These are phyloP conservation scores for Carex myosuroides DNA, from an alignment of 176 grass and related monocot genomes.

Conservation along the genomic window DNA sequence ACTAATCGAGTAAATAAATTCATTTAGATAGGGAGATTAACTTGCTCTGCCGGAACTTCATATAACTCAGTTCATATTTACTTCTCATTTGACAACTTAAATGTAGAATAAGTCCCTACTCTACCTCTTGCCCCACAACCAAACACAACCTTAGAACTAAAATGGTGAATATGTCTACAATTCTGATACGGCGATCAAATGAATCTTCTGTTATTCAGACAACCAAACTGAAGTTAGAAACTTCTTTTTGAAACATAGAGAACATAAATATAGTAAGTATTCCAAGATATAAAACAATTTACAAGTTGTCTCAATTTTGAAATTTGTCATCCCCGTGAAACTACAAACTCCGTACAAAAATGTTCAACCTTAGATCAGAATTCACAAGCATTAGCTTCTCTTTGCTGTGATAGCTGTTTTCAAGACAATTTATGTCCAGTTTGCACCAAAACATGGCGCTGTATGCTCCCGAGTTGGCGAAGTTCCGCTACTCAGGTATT, in stretches of 20 bases:
- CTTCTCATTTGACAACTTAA: no score
- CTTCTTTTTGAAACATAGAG: not conserved
- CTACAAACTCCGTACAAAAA: not conserved
- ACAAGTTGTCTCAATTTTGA: not conserved
- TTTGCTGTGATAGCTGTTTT: not conserved
- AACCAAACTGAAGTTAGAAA: not conserved
- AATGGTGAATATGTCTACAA: not conserved
- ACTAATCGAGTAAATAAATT: no score
- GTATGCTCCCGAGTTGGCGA: not conserved
- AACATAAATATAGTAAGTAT: not conserved
- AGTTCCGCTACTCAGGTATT: not conserved
- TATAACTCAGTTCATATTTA: no score
- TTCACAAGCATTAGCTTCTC: not conserved
- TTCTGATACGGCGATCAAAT: not conserved
- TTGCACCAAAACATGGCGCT: not conserved
- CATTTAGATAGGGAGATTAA: no score
- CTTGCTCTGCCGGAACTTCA: no score
- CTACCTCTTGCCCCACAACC: no score
- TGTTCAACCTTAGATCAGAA: not conserved
- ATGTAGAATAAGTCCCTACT: no score
- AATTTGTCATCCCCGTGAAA: not conserved
- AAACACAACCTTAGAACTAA: not conserved
- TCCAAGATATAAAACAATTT: not conserved
- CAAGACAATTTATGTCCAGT: not conserved
- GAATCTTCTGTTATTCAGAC: not conserved